These are phyloP conservation scores for Pinus tabuliformis DNA, from an alignment of 75 land plant species.

Conservation along the genomic window DNA sequence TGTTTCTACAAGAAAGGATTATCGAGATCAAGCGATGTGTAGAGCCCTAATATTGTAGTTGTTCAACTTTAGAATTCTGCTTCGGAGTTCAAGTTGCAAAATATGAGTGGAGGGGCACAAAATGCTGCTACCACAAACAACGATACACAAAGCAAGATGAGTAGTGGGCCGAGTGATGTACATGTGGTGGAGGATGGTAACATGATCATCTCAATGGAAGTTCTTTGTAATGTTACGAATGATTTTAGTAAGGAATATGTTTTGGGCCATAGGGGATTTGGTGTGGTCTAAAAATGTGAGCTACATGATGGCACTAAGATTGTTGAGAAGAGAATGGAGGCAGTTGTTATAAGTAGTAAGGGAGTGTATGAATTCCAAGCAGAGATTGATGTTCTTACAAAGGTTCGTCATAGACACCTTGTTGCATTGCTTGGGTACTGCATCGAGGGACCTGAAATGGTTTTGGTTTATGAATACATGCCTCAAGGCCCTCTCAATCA, in stretches of 20 bases:
- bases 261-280: conserved; percentile 51
- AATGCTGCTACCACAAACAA: not conserved
- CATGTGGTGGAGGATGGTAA: conserved; percentile 63
- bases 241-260: conserved; percentile 51
- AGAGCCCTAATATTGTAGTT: conserved; percentile 35
- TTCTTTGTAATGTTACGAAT: conserved; percentile 29
- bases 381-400: too few relatives aligned
- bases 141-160: not conserved
- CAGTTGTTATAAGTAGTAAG: too few relatives aligned
- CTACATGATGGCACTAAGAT: not conserved
- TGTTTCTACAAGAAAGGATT: conserved; percentile 19
- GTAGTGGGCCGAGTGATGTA: conserved; percentile 24
- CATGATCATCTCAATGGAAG: conserved; percentile 78
- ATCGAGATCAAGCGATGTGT: conserved; percentile 18
- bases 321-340: too few relatives aligned
- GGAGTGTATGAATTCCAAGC: too few relatives aligned
- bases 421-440: too few relatives aligned
- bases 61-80: conserved; percentile 40
- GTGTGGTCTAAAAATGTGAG: conserved; percentile 66
- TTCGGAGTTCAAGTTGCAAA: conserved; percentile 40
- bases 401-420: too few relatives aligned
- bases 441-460: too few relatives aligned
- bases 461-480: too few relatives aligned
- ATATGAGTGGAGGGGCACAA: not conserved
- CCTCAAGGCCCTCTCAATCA: too few relatives aligned